phyloP scores from a whole-genome alignment of 1,284 basidiomycete species.

The Trichosporon ovoides region DNA sequence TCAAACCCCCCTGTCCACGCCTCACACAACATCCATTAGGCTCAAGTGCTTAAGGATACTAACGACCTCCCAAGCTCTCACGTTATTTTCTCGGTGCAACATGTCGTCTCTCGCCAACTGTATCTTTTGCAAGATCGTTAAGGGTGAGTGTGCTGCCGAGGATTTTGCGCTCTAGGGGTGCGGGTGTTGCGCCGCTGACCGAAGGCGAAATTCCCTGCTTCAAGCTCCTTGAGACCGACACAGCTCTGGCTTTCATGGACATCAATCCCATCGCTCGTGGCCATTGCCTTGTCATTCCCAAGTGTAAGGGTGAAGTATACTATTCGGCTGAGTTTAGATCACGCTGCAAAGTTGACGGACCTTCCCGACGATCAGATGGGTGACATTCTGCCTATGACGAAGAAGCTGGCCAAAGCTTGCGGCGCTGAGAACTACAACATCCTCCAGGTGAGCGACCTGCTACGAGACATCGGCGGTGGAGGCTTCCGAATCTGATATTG shows the following conservation, averaged over 20 bases:
- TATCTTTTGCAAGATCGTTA: slow-evolving; percentile 87
- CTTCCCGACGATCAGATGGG: slow-evolving; percentile 72
- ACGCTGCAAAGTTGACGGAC: slow-evolving; percentile 69
- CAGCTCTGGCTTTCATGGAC: slow-evolving; percentile 74
- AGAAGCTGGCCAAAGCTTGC: slow-evolving; percentile 69
- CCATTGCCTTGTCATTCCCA: slow-evolving; percentile 76
- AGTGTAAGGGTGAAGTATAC: slow-evolving; percentile 55
- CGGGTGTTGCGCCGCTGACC: neutral
- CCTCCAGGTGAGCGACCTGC: slow-evolving; percentile 64
- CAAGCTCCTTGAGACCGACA: slow-evolving; percentile 74
- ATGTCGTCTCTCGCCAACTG: slow-evolving; percentile 50
- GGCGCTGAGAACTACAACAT: slow-evolving; percentile 74
- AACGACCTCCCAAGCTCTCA: no score
- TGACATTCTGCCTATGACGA: slow-evolving; percentile 71
- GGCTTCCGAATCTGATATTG: no score
- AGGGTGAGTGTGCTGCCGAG: slow-evolving; percentile 58
- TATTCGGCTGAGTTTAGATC: slow-evolving; percentile 54
- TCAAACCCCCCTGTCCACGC: no score
- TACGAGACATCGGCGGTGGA: no score
- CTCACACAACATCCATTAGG: no score
- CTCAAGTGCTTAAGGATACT: no score
- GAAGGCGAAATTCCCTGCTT: slow-evolving; percentile 55
- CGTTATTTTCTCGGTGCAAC: neutral
- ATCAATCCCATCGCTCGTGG: slow-evolving; percentile 81
- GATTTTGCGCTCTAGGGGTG: no score